These are phyloP conservation scores for Aspergillus steynii DNA, from an alignment of 495 filamentous ascomycete genomes.

Conservation along the genomic window DNA sequence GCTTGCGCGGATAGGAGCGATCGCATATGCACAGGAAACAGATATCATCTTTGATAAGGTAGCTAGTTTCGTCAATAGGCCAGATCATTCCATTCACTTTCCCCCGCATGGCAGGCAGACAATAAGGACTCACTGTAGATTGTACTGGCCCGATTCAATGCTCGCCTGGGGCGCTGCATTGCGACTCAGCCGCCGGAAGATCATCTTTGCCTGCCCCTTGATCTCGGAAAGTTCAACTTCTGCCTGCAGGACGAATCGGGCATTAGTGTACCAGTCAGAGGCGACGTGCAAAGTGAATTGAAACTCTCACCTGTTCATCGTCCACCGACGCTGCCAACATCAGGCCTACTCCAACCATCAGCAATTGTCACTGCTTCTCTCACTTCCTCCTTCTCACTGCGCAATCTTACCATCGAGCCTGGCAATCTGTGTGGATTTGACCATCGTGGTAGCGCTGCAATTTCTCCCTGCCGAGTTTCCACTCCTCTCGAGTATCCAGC, in stretches of 20 bases:
- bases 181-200: constrained; percentile 81
- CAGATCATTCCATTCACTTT: neutral
- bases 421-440: constrained; percentile 92
- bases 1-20: constrained; percentile 91
- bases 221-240: constrained; percentile 81
- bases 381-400: constrained; percentile 2
- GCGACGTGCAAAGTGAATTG: constrained; percentile 1
- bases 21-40: constrained; percentile 94
- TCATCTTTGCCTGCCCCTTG: constrained; percentile 86
- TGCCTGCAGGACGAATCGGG: constrained; percentile 40
- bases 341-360: constrained; percentile 57
- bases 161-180: constrained; percentile 87
- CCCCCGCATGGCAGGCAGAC: neutral
- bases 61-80: constrained; percentile 51
- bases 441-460: constrained; percentile 58
- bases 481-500: constrained; percentile 13
- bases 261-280: neutral
- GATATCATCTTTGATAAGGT: constrained; percentile 77
- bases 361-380: constrained; percentile 14
- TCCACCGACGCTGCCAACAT: constrained; percentile 95
- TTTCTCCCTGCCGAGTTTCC: constrained; percentile 10
- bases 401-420: constrained; percentile 78
- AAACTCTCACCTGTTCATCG: constrained; percentile 66
- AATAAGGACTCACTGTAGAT: constrained; percentile 68
- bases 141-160: constrained; percentile 85